These are phyloP conservation scores for Oxytropis ochrocephala DNA, from an alignment of 306 rosid species.

Conservation along the genomic window DNA sequence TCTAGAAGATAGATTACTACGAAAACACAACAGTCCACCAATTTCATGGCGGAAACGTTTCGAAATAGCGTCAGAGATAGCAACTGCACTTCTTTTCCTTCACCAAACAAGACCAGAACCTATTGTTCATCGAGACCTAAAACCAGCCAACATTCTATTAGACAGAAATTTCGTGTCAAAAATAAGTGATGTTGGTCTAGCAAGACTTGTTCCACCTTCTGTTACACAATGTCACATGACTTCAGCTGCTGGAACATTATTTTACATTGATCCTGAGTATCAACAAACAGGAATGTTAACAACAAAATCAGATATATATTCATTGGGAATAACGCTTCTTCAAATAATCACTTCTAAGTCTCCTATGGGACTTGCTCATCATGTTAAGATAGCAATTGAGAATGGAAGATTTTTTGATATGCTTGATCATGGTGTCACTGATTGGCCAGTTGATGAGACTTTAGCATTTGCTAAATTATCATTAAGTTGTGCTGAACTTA, in stretches of 20 bases:
- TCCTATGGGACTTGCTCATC: slow-evolving; percentile 78
- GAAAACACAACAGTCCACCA: slow-evolving; percentile 20
- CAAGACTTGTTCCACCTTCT: slow-evolving; percentile 73
- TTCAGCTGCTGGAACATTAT: slow-evolving; percentile 86
- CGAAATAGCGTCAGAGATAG: slow-evolving; percentile 69
- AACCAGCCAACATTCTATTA: slow-evolving; percentile 86
- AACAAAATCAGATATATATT: slow-evolving; percentile 79
- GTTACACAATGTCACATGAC: slow-evolving; percentile 87
- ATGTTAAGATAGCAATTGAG: slow-evolving; percentile 66
- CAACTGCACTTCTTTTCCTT: slow-evolving; percentile 82
- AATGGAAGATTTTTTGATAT: slow-evolving; percentile 47
- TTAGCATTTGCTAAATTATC: slow-evolving; percentile 61
- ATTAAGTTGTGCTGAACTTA: slow-evolving; percentile 63
- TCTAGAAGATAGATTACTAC: slow-evolving; percentile 46
- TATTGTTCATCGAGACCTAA: slow-evolving; percentile 88
- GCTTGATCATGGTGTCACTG: slow-evolving; percentile 58
- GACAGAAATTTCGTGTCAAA: slow-evolving; percentile 76
- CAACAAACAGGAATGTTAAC: slow-evolving; percentile 78
- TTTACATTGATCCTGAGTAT: slow-evolving; percentile 95
- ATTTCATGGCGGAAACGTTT: slow-evolving; percentile 63
- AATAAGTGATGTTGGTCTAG: slow-evolving; percentile 90
- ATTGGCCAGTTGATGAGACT: slow-evolving; percentile 78
- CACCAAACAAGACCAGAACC: slow-evolving; percentile 96
- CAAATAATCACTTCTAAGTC: slow-evolving; percentile 82
- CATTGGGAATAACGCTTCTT: slow-evolving; percentile 72